A percentile compares a stretch with the other conserved stretches of the same genome.
Evolutionary conservation across 352 stramenopile species (phyloP).

Genomic region (Phytopythium boreale): DNA sequence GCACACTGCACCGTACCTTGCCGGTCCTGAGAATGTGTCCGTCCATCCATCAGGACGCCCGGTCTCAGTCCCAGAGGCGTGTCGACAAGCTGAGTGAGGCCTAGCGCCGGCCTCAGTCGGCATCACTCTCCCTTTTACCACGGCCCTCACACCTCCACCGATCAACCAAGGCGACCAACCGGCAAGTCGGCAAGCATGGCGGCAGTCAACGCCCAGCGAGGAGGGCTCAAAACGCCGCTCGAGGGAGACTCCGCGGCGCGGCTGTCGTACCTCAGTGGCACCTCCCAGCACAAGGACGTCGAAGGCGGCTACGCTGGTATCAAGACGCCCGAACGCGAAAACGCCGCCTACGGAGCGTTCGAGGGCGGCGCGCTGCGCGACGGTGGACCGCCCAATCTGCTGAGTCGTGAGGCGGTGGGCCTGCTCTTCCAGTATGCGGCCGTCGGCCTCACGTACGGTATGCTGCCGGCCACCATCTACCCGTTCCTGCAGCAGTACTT

Average conservation of each 20-base stretch:
- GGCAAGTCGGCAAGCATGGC: background rate
- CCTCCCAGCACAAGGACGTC: background rate
- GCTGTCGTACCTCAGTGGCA: slow-evolving; percentile 1
- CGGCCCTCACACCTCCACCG: background rate
- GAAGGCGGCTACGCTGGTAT: background rate
- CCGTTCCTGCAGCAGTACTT: too few relatives aligned
- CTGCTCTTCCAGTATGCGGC: too few relatives aligned
- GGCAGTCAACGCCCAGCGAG: background rate
- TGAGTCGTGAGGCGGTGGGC: too few relatives aligned
- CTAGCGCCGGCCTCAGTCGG: background rate
- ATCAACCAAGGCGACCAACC: background rate
- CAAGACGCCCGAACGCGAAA: slow-evolving; percentile 6
- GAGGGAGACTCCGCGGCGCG: background rate
- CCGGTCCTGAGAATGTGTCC: too few relatives aligned
- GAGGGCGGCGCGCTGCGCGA: too few relatives aligned
- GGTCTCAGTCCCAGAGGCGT: too few relatives aligned
- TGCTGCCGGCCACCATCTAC: too few relatives aligned
- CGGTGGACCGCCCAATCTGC: too few relatives aligned
- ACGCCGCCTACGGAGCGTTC: slow-evolving; percentile 21
- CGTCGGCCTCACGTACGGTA: too few relatives aligned
- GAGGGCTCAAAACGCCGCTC: background rate
- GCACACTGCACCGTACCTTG: too few relatives aligned
- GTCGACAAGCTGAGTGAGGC: too few relatives aligned
- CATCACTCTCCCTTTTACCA: slow-evolving; percentile 1
- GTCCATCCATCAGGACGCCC: background rate